Evolutionary conservation across 116 monocot genomes (phyloP), one percentile per base, ranked within the genome.

Genomic region (Cymodocea nodosa): DNA sequence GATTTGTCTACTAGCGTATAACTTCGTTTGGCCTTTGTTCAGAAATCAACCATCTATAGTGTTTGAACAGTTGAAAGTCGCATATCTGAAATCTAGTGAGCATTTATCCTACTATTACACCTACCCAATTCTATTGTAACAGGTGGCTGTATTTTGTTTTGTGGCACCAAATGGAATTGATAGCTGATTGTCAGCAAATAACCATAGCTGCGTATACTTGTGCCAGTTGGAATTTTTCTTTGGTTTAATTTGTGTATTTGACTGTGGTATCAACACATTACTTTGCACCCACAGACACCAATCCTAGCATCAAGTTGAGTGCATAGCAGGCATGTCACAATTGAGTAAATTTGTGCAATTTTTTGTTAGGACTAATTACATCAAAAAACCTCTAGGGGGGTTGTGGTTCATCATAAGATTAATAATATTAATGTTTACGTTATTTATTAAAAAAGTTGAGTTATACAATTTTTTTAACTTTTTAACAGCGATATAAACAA

Each of bases 361-460:
- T 74, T 70, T 65, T 35, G 55, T 60, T 60, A 64, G 18, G 72
- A 72, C 56, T 23, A 56, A 75, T 78, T 76, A 70, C 52, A 15
- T 64, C n/a, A 52, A 54, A 76, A 79, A 83, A 73, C 37, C 11
- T 50, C 53, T 35, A n/a, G n/a, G n/a, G n/a, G n/a, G n/a, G n/a
- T n/a, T n/a, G n/a, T n/a, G n/a, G n/a, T n/a, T n/a, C n/a, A n/a
- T n/a, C n/a, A n/a, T n/a, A n/a, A n/a, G n/a, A n/a, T n/a, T n/a
- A n/a, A n/a, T n/a, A n/a, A n/a, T n/a, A n/a, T n/a, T n/a, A n/a
- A n/a, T n/a, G n/a, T n/a, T n/a, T n/a, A n/a, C n/a, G n/a, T n/a
- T n/a, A n/a, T n/a, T n/a, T n/a, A n/a, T n/a, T n/a, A n/a, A n/a
- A n/a, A n/a, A n/a, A n/a, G n/a, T n/a, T n/a, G n/a, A n/a, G n/a